Evolutionary conservation across 2,329 filamentous ascomycete genomes (phyloP), one percentile per base, ranked within the genome.

Genomic region (Helminthosporium solani): DNA sequence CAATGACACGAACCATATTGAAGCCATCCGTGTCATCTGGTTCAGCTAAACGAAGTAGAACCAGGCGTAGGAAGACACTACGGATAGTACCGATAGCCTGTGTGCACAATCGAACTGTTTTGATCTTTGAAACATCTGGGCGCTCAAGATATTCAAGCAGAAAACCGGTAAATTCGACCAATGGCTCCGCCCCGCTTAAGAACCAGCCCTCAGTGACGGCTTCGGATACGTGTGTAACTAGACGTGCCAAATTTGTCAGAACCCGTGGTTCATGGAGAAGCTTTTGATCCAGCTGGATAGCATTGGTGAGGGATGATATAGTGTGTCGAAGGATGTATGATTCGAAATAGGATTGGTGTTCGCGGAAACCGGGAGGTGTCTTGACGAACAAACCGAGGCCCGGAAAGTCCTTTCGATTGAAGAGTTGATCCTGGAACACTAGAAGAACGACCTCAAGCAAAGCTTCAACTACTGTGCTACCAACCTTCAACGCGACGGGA

Each of bases 121-220:
- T 99, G 53, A 92, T 73, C 9, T 77, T 78, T 0, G 89, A 82
- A 28, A 99, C 78, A 12, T 96, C 89, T 0, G 91, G 87, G 8
- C 88, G 82, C 64, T 96, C 90, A 3, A 99, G 76, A 60, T 95
- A 92, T 65, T 99, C 94, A 6, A 99, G 72, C 6, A 96, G 72
- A 42, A 86, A 84, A 1, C 92, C 94, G 3, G 86, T 81, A 59
- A 96, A 95, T 60, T 97, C 91, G 25, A 97, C 79, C 57, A 94
- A 80, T 3, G 83, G 79, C 57, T 90, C 87, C 1, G 88, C 88
- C 1, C 92, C 92, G 54, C 94, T 86, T 52, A 96, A 82, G 63
- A 97, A 97, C 89, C 91, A 96, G 14, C 94, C 94, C 70, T 97
- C 94, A 56, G 94, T 96, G 11, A 96, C 86, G 5, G 90, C 88